Percentiles rank a stretch among this genome's conserved stretches.
Conservation (phyloP, 139 green algal species). For the Haematococcus sp. region DNA sequence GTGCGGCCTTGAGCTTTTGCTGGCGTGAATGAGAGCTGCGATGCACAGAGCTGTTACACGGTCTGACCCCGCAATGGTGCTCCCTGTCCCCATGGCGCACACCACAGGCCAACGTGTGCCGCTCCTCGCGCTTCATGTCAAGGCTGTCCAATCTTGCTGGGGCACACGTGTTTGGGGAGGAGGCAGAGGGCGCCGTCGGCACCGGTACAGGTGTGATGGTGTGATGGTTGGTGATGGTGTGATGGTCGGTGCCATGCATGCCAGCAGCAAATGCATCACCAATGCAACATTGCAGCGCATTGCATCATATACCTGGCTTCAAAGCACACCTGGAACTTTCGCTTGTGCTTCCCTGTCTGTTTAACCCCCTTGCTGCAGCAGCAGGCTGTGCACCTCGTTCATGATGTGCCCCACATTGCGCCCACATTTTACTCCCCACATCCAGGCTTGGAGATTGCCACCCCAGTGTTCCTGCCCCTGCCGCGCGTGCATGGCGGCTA, state of each 20-base stretch:
- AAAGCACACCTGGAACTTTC: too few species aligned
- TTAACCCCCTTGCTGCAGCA: too few species aligned
- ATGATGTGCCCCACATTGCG: too few species aligned
- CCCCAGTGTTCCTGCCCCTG: slow-evolving; percentile 75
- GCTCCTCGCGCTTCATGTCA: slow-evolving; percentile 13
- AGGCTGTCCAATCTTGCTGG: neutral
- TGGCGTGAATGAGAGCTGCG: too few species aligned
- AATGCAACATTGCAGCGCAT: too few species aligned
- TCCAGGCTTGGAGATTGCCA: slow-evolving; percentile 55
- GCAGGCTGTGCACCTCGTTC: too few species aligned
- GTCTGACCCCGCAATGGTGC: too few species aligned
- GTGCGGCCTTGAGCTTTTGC: neutral
- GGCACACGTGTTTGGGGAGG: neutral
- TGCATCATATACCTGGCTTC: too few species aligned
- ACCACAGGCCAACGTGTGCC: slow-evolving; percentile 22
- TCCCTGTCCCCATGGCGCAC: too few species aligned
- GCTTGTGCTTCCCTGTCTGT: too few species aligned
- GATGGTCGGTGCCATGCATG: neutral
- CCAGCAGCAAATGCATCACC: too few species aligned
- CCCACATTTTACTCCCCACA: neutral
- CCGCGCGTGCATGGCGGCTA: slow-evolving; percentile 43
- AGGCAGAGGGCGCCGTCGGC: neutral
- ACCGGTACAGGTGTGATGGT: neutral
- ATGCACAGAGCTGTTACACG: too few species aligned
- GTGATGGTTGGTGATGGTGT: neutral